Evolutionary conservation across 129 eudicot species (phyloP).

Genomic region (Scalesia atractyloides): DNA sequence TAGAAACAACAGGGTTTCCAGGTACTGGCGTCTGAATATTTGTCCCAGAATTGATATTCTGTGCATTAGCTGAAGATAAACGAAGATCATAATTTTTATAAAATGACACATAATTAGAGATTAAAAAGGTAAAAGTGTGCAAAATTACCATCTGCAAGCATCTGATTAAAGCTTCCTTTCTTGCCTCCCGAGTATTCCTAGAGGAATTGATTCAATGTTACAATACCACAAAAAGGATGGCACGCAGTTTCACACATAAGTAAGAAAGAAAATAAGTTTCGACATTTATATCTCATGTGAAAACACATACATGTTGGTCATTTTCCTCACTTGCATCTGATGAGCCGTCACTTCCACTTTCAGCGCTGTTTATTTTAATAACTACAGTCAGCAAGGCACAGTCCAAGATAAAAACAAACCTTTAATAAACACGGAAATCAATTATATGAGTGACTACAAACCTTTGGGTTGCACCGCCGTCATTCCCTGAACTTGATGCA

Average conservation of each 20-base stretch:
- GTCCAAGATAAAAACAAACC: background rate
- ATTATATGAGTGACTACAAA: slow-evolving; percentile 22
- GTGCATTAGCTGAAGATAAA: slow-evolving; percentile 61
- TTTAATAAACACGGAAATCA: background rate
- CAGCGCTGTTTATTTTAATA: slow-evolving; percentile 48
- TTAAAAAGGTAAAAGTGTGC: background rate
- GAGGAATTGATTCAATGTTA: slow-evolving; percentile 2
- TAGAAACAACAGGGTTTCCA: slow-evolving; percentile 63
- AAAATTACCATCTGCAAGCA: slow-evolving; percentile 89
- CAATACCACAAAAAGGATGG: background rate
- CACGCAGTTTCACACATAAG: background rate
- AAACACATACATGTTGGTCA: slow-evolving; percentile 56
- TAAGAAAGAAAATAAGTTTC: background rate
- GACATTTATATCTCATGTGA: background rate
- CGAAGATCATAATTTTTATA: slow-evolving; percentile 1
- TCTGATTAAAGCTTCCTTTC: slow-evolving; percentile 95
- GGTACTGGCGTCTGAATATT: slow-evolving; percentile 58
- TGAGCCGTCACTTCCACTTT: slow-evolving; percentile 86
- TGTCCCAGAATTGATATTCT: slow-evolving; percentile 40
- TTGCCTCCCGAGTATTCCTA: slow-evolving; percentile 67
- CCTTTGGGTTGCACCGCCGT: slow-evolving; percentile 92
- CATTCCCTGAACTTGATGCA: slow-evolving; percentile 96
- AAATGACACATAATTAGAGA: background rate
- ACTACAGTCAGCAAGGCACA: slow-evolving; percentile 19
- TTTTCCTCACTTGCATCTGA: slow-evolving; percentile 80